Percentiles rank a stretch among this genome's conserved stretches.
phyloP scores from a whole-genome alignment of 441 rosid species.

The Erysimum pusillum region DNA sequence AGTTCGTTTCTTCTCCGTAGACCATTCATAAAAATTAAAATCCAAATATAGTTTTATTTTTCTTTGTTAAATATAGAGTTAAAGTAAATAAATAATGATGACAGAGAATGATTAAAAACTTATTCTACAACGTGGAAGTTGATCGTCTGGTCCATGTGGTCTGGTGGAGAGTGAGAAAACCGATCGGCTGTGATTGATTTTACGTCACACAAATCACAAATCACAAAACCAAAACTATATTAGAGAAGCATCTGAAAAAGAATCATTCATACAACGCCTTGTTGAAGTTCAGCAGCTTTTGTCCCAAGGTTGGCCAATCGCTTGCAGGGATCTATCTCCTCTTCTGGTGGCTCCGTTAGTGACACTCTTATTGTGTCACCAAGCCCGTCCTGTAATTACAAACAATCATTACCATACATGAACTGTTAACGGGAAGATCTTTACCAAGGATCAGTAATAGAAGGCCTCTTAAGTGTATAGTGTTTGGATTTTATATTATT shows the following conservation, averaged over 20 bases:
- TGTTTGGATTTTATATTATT: too few relatives aligned
- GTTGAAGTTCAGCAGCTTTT: conserved; percentile 80
- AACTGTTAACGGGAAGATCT: not conserved
- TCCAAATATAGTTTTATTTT: not conserved
- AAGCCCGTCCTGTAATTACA: conserved; percentile 82
- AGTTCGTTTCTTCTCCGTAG: not conserved
- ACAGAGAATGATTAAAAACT: conserved; percentile 7
- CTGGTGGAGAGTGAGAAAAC: too few relatives aligned
- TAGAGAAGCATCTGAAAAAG: conserved; percentile 18
- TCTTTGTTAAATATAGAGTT: not conserved
- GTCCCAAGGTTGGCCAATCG: conserved; percentile 89
- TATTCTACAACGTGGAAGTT: conserved; percentile 4
- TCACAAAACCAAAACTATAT: too few relatives aligned
- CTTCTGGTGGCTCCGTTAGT: conserved; percentile 95
- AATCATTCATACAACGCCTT: conserved; percentile 90
- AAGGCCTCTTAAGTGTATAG: too few relatives aligned
- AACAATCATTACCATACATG: not conserved
- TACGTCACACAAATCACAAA: too few relatives aligned
- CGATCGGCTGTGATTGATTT: too few relatives aligned
- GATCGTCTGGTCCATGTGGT: conserved; percentile 16
- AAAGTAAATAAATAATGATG: not conserved
- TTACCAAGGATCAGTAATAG: too few relatives aligned
- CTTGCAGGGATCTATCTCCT: conserved; percentile 96
- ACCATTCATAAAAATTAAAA: not conserved
- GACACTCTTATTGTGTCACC: conserved; percentile 99